These are phyloP conservation scores for Neopestalotiopsis sp. DNA, from an alignment of 2,329 filamentous ascomycete species.

Conservation along the genomic window DNA sequence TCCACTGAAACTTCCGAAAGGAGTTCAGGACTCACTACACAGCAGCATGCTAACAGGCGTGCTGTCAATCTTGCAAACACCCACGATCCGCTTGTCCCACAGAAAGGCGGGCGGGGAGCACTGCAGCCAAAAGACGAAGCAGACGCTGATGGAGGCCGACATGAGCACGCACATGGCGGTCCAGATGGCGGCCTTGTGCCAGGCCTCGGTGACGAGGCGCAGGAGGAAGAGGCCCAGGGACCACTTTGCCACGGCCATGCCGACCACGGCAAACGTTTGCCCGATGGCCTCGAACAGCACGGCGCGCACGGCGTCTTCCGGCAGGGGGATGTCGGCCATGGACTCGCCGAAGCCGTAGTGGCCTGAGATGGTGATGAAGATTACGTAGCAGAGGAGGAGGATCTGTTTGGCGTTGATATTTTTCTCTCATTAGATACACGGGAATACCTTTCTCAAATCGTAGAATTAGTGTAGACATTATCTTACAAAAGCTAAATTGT, in stretches of 20 bases:
- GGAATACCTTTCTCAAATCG: not conserved
- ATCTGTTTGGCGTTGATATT: slow-evolving; percentile 3
- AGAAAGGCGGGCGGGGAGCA: slow-evolving; percentile 19
- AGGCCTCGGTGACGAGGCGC: slow-evolving; percentile 17
- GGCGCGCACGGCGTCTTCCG: slow-evolving; percentile 10
- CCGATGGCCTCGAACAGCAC: slow-evolving; percentile 19
- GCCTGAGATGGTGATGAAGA: slow-evolving; percentile 16
- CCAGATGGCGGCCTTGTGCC: slow-evolving; percentile 22
- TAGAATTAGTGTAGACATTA: not conserved
- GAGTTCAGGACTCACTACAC: not conserved
- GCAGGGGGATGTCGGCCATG: not conserved
- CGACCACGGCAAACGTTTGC: slow-evolving; percentile 19
- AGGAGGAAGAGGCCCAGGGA: slow-evolving; percentile 22
- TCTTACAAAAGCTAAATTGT: slow-evolving; percentile 16
- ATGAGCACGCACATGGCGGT: slow-evolving; percentile 13
- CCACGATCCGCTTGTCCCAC: slow-evolving; percentile 17
- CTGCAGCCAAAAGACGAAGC: slow-evolving; percentile 20
- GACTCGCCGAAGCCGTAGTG: slow-evolving; percentile 20
- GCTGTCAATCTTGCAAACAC: slow-evolving; percentile 1
- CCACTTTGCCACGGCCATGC: slow-evolving; percentile 20
- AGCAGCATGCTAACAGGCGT: slow-evolving; percentile 17
- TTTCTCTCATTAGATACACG: not conserved
- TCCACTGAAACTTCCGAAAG: not conserved
- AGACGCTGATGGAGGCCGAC: slow-evolving; percentile 8
- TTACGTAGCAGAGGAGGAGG: slow-evolving; percentile 17